phyloP scores from a whole-genome alignment of 371 early-diverging fungal genomes.

The Synchytrium microbalum region DNA sequence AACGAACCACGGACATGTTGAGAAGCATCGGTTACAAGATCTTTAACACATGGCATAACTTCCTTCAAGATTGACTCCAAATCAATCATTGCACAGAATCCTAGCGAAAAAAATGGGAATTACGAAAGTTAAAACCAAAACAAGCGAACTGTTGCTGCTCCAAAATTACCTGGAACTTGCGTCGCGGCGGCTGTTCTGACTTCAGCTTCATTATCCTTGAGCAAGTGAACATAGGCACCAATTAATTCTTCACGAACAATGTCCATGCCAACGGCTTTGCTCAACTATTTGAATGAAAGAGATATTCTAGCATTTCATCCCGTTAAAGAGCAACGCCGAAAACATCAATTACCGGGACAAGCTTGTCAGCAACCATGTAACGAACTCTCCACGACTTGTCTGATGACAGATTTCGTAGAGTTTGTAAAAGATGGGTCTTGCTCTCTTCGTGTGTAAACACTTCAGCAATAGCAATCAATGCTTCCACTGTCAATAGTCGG shows the following conservation, averaged over 20 bases:
- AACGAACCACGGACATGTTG: slow-evolving; percentile 94
- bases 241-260: slow-evolving; percentile 70
- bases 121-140: slow-evolving; percentile 10
- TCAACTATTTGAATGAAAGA: slow-evolving; percentile 44
- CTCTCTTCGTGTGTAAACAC: slow-evolving; percentile 64
- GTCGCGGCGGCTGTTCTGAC: slow-evolving; percentile 89
- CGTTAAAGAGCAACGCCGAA: neutral
- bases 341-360: slow-evolving; percentile 60
- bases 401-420: slow-evolving; percentile 64
- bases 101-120: slow-evolving; percentile 28
- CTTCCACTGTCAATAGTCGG: slow-evolving; percentile 87
- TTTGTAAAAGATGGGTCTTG: slow-evolving; percentile 61
- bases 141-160: neutral
- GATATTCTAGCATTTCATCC: too few relatives aligned
- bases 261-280: slow-evolving; percentile 70
- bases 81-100: slow-evolving; percentile 76
- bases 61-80: slow-evolving; percentile 66
- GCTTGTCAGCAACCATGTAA: slow-evolving; percentile 96
- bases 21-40: slow-evolving; percentile 85
- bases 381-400: slow-evolving; percentile 98
- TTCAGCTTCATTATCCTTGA: slow-evolving; percentile 95
- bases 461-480: slow-evolving; percentile 83
- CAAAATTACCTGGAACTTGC: slow-evolving; percentile 67
- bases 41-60: slow-evolving; percentile 83
- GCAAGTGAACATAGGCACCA: slow-evolving; percentile 61